Base-by-base conservation (phyloP, 1,284 basidiomycete genomes). In the Apiotrichum akiyoshidainum region DNA sequence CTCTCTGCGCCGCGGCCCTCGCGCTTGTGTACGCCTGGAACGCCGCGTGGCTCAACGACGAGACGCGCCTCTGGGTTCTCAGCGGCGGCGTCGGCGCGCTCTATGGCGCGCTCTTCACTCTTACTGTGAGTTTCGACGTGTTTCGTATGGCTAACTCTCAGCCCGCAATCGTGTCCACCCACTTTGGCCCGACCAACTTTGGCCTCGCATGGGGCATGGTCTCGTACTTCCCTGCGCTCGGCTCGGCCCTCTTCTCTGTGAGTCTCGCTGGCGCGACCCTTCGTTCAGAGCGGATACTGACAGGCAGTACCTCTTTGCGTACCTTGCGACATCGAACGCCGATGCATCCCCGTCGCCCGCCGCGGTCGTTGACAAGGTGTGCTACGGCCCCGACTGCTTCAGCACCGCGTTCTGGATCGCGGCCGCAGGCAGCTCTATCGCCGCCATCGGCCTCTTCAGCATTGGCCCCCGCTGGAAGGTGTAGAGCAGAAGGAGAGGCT, bases 201-300 rank as follows among this genome's bases (percentile, higher is more conserved):
- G 77, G 77, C 51, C 62, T 78, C 2, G 74, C 77, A 4, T 78
- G 77, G 77, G 77, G 77, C 21, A 75, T 76, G 73, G 66, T 78
- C 31, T 76, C 74, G 40, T 78, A 78, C 63, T 61, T 64, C 46
- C 63, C 75, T 16, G 77, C 77, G 7, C 59, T 75, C 4, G 77
- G 77, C 16, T 73, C 75, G 1, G 70, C 75, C 33, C 40, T 74
- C 19, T 78, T 74, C 63, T 77, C 76, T 47, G 48, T 50, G 74
- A 58, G 66, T 31, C 26, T 7, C 26, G 26, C 73, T 41, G 73
- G 9, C 21, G 69, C 63, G 72, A 71, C 2, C 46, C 66, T 8
- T 10, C 6, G 1, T 17, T 11, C n/a, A n/a, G 9, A 44, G n/a
- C 57, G 74, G 9, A 71, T 70, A 4, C 26, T 31, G 26, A 31